Evolutionary conservation across 495 filamentous ascomycete genomes (phyloP).

Genomic region (Hyphodiscus hymeniophilus): DNA sequence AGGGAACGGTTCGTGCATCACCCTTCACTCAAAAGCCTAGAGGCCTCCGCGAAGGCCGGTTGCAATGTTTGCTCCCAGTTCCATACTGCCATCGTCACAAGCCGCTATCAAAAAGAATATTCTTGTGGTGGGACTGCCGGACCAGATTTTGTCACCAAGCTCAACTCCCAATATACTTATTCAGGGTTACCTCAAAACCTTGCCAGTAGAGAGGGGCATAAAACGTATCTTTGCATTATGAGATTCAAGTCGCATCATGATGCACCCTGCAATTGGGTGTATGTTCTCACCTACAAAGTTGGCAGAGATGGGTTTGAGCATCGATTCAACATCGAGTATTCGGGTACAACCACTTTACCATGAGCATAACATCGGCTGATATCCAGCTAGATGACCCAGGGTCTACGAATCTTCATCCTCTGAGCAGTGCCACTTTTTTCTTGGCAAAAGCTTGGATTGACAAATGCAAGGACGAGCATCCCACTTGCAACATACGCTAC

Average conservation of each 20-base stretch:
- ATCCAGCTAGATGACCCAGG: not conserved
- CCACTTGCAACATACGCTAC: not conserved
- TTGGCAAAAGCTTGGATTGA: slow-evolving; percentile 1
- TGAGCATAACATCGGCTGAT: not conserved
- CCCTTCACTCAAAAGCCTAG: no score
- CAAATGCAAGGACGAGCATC: not conserved
- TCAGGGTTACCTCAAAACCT: no score
- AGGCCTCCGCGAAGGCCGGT: no score
- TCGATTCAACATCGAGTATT: not conserved
- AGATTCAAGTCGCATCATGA: not conserved
- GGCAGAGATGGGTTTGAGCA: not conserved
- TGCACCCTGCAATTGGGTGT: not conserved
- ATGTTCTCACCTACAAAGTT: not conserved
- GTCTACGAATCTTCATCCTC: not conserved
- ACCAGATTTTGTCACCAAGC: no score
- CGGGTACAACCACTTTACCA: not conserved
- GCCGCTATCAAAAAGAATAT: no score
- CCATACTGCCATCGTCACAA: no score
- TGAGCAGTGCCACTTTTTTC: not conserved
- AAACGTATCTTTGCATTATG: not conserved
- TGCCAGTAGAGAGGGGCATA: not conserved
- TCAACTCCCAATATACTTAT: no score
- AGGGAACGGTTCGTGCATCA: no score
- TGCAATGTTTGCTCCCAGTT: no score
- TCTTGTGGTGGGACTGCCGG: no score